These are phyloP conservation scores for Endotrypanum monterogeii DNA, from an alignment of 208 protist species.

Conservation along the genomic window DNA sequence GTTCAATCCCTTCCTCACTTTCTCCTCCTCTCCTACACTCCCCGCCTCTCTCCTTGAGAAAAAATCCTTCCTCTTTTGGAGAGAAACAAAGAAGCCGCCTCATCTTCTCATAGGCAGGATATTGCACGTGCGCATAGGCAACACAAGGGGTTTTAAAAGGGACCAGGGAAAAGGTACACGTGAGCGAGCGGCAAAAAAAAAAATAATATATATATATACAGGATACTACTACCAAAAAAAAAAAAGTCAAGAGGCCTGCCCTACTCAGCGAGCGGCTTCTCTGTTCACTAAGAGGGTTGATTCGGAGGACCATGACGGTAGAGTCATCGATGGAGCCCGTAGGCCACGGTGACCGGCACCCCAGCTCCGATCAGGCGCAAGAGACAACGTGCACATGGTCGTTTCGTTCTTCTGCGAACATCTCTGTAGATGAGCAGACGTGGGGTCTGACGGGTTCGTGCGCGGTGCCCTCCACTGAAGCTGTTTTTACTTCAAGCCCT, in stretches of 20 bases:
- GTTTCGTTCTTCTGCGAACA: background rate
- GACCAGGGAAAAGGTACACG: background rate
- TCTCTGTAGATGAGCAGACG: background rate
- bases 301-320: background rate
- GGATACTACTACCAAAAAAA: too few relatives aligned
- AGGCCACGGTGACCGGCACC: background rate
- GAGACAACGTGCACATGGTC: background rate
- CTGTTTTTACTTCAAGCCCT: background rate
- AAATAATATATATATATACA: too few relatives aligned
- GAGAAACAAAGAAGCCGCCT: too few relatives aligned
- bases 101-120: too few relatives aligned
- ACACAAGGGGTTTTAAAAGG: constrained; percentile 22
- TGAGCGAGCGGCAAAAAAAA: background rate
- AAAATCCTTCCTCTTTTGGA: background rate
- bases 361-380: background rate
- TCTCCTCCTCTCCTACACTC: background rate
- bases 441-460: too few relatives aligned
- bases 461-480: background rate
- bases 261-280: background rate
- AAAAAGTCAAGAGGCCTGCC: too few relatives aligned
- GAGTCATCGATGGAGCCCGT: background rate
- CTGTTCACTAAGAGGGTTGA: background rate
- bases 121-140: background rate
- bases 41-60: background rate
- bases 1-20: constrained; percentile 4